phyloP scores from a whole-genome alignment of 805 yeast genomes.

The Kazachstania kunashirensis region DNA sequence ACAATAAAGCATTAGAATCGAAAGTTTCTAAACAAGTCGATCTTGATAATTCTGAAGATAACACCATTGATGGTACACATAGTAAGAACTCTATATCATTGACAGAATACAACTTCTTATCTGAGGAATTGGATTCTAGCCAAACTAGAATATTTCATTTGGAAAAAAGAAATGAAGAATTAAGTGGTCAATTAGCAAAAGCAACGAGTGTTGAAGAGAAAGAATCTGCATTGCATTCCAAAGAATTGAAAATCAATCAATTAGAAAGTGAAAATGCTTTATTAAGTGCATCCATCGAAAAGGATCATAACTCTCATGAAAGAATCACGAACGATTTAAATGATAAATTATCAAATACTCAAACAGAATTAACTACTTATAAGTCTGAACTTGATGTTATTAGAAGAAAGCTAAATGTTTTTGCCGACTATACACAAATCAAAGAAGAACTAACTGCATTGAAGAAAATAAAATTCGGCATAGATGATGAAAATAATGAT shows the following conservation, averaged over 20 bases:
- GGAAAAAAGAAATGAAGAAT: slow-evolving; percentile 67
- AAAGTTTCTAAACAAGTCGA: slow-evolving; percentile 53
- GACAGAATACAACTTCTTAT: slow-evolving; percentile 51
- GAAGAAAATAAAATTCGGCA: slow-evolving; percentile 68
- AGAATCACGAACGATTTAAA: slow-evolving; percentile 15
- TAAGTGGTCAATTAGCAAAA: slow-evolving; percentile 54
- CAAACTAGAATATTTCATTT: slow-evolving; percentile 59
- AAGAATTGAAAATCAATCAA: slow-evolving; percentile 39
- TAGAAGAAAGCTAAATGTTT: slow-evolving; percentile 39
- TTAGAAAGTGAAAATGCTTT: slow-evolving; percentile 60
- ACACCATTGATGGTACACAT: slow-evolving; percentile 16
- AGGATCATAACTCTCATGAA: slow-evolving; percentile 15
- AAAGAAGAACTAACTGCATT: slow-evolving; percentile 66
- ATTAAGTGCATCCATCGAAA: slow-evolving; percentile 26
- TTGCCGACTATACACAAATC: slow-evolving; percentile 69
- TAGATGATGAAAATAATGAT: slow-evolving; percentile 22
- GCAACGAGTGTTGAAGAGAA: slow-evolving; percentile 39
- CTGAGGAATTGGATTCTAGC: slow-evolving; percentile 64
- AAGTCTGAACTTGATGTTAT: slow-evolving; percentile 42
- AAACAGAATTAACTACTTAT: slow-evolving; percentile 40
- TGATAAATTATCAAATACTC: slow-evolving; percentile 32
- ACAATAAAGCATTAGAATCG: slow-evolving; percentile 55
- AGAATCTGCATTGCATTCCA: slow-evolving; percentile 33
- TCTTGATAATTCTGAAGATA: slow-evolving; percentile 31
- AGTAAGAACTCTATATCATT: slow-evolving; percentile 14